phyloP scores from a whole-genome alignment of 106 monocot species.

The Acorus gramineus region DNA sequence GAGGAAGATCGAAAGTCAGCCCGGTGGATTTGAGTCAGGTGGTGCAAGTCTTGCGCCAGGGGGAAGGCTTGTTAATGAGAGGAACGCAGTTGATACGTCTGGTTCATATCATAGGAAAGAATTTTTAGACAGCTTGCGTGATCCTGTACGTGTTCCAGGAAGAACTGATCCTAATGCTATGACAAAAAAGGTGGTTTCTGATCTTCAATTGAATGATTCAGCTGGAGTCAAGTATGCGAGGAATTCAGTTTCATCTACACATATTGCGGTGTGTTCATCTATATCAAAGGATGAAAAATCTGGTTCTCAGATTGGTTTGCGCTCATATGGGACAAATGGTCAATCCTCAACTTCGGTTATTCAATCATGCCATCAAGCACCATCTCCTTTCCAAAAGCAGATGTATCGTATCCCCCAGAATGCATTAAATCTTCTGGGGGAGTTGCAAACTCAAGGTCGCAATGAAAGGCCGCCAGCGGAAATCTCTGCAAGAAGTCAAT shows the following conservation, averaged over 20 bases:
- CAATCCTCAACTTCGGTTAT: constrained; percentile 14
- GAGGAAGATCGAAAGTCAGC: constrained; percentile 46
- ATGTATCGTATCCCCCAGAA: constrained; percentile 15
- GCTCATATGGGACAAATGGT: constrained; percentile 23
- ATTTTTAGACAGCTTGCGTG: constrained; percentile 18
- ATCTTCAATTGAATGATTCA: constrained; percentile 26
- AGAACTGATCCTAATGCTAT: constrained; percentile 25
- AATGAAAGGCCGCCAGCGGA: constrained; percentile 52
- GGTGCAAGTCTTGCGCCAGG: constrained; percentile 27
- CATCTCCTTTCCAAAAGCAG: constrained; percentile 18
- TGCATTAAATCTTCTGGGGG: constrained; percentile 7
- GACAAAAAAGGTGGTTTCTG: constrained; percentile 34
- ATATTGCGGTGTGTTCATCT: constrained; percentile 6
- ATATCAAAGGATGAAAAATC: constrained; percentile 23
- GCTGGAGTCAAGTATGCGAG: constrained; percentile 30
- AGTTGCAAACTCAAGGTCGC: constrained; percentile 36
- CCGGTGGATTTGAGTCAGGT: constrained; percentile 26
- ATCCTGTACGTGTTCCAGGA: constrained; percentile 23
- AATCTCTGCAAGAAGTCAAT: constrained; percentile 29
- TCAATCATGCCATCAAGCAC: constrained; percentile 5
- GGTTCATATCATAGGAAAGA: constrained; percentile 39
- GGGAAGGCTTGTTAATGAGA: constrained; percentile 50
- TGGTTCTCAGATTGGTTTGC: constrained; percentile 28
- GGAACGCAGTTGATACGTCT: constrained; percentile 19
- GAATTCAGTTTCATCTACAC: constrained; percentile 21